A percentile compares a stretch with the other conserved stretches of the same genome.
Conservation (phyloP, 1,284 basidiomycete genomes). For the Pterula multifida region DNA sequence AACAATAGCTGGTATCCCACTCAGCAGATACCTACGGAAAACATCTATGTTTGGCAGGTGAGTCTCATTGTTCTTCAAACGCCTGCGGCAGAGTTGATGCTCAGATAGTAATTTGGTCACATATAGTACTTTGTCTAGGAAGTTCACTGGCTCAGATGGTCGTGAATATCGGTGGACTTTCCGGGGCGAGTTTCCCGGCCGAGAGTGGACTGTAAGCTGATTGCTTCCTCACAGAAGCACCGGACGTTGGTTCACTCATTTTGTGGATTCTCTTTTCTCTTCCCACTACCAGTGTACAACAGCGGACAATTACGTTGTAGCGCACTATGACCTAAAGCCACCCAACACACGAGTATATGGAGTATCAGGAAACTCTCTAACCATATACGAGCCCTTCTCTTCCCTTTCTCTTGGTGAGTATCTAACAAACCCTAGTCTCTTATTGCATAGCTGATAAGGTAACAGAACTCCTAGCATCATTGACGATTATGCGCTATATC, state of each 20-base stretch:
- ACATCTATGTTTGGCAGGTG: conserved; percentile 52
- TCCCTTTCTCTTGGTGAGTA: conserved; percentile 43
- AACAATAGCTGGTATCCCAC: conserved; percentile 25
- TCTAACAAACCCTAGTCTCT: not conserved
- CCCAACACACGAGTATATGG: conserved; percentile 40
- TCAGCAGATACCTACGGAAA: conserved; percentile 27
- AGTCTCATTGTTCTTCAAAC: conserved; percentile 15
- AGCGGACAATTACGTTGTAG: conserved; percentile 38
- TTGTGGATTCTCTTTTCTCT: too few species aligned
- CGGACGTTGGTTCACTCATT: too few species aligned
- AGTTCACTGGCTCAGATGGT: conserved; percentile 54
- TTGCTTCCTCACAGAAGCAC: conserved; percentile 6
- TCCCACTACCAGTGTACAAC: conserved; percentile 45
- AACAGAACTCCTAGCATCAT: conserved; percentile 46
- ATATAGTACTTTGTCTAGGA: conserved; percentile 45
- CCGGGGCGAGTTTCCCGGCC: conserved; percentile 32
- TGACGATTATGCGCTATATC: conserved; percentile 58
- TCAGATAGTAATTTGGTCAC: conserved; percentile 5
- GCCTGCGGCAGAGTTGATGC: not conserved
- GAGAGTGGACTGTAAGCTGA: conserved; percentile 57
- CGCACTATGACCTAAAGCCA: conserved; percentile 47
- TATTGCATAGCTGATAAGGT: conserved; percentile 8
- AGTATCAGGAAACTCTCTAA: conserved; percentile 46
- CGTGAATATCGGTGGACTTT: conserved; percentile 53
- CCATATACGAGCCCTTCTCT: conserved; percentile 44